Conservation (phyloP, 495 filamentous ascomycete genomes). For the Penicillium salamii region DNA sequence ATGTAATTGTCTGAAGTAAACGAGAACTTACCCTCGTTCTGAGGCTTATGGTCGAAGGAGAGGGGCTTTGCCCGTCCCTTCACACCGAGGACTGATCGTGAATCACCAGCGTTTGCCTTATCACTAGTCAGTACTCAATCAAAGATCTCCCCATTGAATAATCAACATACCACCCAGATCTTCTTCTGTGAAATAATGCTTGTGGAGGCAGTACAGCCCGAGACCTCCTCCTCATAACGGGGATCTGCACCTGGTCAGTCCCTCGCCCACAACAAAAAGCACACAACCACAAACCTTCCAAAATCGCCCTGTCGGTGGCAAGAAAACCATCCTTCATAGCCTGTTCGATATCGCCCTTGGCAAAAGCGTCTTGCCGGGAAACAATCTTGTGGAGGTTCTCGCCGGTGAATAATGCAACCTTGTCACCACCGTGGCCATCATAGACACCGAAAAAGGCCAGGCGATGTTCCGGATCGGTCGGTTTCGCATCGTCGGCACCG, state of each 20-base stretch:
- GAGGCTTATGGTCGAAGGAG: conserved; percentile 97
- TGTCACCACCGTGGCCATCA: conserved; percentile 95
- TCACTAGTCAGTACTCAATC: conserved; percentile 9
- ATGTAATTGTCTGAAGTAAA: neutral
- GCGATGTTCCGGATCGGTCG: conserved; percentile 61
- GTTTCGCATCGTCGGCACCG: conserved; percentile 54
- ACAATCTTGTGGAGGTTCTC: conserved; percentile 92
- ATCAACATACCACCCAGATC: conserved; percentile 81
- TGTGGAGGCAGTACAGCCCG: conserved; percentile 92
- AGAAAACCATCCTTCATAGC: conserved; percentile 96
- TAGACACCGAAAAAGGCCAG: conserved; percentile 98
- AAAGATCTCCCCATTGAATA: neutral
- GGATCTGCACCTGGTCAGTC: conserved; percentile 61
- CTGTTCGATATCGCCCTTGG: conserved; percentile 87
- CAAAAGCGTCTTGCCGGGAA: conserved; percentile 89
- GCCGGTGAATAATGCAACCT: conserved; percentile 89
- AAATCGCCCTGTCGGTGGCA: conserved; percentile 91
- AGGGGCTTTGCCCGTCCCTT: conserved; percentile 96
- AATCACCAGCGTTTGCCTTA: conserved; percentile 95
- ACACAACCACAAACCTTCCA: conserved; percentile 68
- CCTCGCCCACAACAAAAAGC: neutral
- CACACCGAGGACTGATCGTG: conserved; percentile 86
- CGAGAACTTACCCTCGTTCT: conserved; percentile 79
- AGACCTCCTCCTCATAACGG: conserved; percentile 95
- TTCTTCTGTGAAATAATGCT: conserved; percentile 84